Evolutionary conservation across 1,284 basidiomycete species (phyloP).

Genomic region (Pseudozyma flocculosa): DNA sequence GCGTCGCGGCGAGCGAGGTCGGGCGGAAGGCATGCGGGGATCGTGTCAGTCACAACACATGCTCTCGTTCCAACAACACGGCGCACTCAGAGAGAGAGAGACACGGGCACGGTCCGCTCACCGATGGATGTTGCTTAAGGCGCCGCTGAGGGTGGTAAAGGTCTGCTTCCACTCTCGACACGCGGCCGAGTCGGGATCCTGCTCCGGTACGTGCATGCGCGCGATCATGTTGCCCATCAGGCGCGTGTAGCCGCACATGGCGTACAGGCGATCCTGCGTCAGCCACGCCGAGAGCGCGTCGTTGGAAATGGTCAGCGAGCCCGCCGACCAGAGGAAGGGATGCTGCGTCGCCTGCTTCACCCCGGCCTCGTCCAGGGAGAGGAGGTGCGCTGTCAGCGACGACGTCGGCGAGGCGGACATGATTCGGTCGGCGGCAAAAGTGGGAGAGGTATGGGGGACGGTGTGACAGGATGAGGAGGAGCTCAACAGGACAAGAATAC

Average conservation of each 20-base stretch:
- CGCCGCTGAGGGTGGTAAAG: slow-evolving; percentile 7
- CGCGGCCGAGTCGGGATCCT: background rate
- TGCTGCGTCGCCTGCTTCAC: slow-evolving; percentile 7
- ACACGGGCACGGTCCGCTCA: too few species aligned
- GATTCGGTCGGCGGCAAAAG: too few species aligned
- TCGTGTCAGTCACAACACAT: too few species aligned
- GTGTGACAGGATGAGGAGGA: too few species aligned
- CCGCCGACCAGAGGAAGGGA: slow-evolving; percentile 8
- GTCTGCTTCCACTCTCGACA: slow-evolving; percentile 1
- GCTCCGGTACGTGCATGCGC: slow-evolving; percentile 1
- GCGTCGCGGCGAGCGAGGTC: slow-evolving; percentile 61
- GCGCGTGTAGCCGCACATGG: slow-evolving; percentile 10
- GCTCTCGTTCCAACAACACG: too few species aligned
- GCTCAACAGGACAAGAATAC: too few species aligned
- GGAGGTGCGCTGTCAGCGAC: slow-evolving; percentile 4
- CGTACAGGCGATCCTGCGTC: slow-evolving; percentile 25
- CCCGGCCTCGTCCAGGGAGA: slow-evolving; percentile 1
- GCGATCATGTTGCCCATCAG: slow-evolving; percentile 12
- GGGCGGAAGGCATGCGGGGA: background rate
- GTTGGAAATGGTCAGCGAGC: slow-evolving; percentile 2
- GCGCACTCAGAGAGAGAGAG: too few species aligned
- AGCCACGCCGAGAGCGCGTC: slow-evolving; percentile 14
- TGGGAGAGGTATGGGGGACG: too few species aligned
- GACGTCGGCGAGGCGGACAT: too few species aligned
- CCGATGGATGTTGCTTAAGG: slow-evolving; percentile 9